Percentiles rank a stretch among this genome's conserved stretches.
phyloP scores from a whole-genome alignment of 805 yeast genomes.

The Schwanniomyces yamadae region DNA sequence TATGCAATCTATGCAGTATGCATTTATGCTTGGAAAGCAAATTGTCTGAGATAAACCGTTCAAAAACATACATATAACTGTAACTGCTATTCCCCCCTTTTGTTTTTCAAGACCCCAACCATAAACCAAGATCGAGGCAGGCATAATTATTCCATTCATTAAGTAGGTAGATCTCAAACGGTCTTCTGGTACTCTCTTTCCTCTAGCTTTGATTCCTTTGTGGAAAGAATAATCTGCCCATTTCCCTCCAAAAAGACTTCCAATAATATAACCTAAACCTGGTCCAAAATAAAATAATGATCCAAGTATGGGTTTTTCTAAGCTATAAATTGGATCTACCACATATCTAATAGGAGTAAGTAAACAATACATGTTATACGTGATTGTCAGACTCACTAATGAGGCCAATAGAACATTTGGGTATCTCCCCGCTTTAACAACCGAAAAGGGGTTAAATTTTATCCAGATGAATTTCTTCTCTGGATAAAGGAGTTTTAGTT shows the following conservation, averaged over 20 bases:
- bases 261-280: conserved; percentile 52
- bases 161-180: conserved; percentile 64
- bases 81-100: conserved; percentile 73
- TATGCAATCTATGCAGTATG: conserved; percentile 55
- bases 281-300: conserved; percentile 58
- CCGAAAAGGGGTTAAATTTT: conserved; percentile 46
- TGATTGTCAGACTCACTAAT: conserved; percentile 36
- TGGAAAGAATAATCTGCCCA: conserved; percentile 51
- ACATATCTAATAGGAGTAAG: conserved; percentile 57
- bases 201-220: conserved; percentile 41
- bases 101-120: conserved; percentile 52
- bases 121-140: conserved; percentile 51
- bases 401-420: conserved; percentile 46
- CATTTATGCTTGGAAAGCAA: conserved; percentile 52
- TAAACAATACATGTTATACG: conserved; percentile 51
- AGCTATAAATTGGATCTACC: conserved; percentile 53
- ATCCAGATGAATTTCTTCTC: conserved; percentile 41
- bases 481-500: conserved; percentile 18
- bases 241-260: conserved; percentile 52
- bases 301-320: conserved; percentile 48
- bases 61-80: conserved; percentile 37
- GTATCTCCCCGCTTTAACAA: conserved; percentile 41
- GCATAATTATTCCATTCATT: conserved; percentile 75
- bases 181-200: conserved; percentile 63
- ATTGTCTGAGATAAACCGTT: conserved; percentile 41